Base-by-base conservation (phyloP, 2,329 filamentous ascomycete species). In the Fusarium chlamydosporum region DNA sequence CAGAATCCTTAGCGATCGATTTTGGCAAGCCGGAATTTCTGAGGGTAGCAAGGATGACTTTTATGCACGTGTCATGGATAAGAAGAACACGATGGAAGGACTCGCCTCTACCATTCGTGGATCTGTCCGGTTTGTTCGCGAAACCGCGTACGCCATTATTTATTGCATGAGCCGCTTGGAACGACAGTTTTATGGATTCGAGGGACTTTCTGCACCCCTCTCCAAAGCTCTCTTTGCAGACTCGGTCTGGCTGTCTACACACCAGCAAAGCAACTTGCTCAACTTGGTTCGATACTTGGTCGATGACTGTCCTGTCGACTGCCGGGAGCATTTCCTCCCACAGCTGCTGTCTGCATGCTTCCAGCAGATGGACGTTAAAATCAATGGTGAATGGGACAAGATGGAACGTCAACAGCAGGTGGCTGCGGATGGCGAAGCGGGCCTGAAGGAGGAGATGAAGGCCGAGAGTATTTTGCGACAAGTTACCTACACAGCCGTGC, bases 1-100 rank as follows among this genome's bases (percentile, higher is more conserved):
- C 42, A 88, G 92, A 23, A 93, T 98, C 20, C 82, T 99, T 23
- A 97, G 94, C 15, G 96, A 99, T 79, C 88, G 96, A 26, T 99
- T 99, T 78, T 99, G 96, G 96, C 96, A 99, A 82, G 93, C 94
- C 8, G 96, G 96, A 11, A 99, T 99, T 51, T 98, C 96, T 0
- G 92, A 91, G 65, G 96, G 97, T 27, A 98, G 93, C 73, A 94
- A 96, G 77, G 96, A 98, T 67, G 95, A 98, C 61, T 99, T 99
- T 77, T 98, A 97, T 78, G 92, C 93, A 33, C 89, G 93, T 40
- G 95, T 99, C 3, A 89, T 93, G 57, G 92, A 93, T 33, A 97
- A 96, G 57, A 97, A 94, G 79, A 88, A 87, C 40, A 97, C 94
- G 0, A 88, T 97, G 58, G 96, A 99, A 79, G 96, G 96, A 1